Evolutionary conservation across 768 basidiomycete species (phyloP).

Genomic region (Amanita fuliginea): DNA sequence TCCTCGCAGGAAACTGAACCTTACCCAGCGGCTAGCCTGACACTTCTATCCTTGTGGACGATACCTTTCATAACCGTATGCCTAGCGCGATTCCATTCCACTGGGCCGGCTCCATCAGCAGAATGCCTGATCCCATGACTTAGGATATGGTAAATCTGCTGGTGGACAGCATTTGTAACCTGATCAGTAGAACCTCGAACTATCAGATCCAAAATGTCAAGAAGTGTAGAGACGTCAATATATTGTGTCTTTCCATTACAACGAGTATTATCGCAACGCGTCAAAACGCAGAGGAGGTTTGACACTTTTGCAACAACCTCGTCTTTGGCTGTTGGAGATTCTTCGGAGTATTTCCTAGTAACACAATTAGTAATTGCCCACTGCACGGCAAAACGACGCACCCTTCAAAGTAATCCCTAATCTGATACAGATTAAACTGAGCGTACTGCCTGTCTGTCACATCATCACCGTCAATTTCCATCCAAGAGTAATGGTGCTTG

Average conservation of each 20-base stretch:
- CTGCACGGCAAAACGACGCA: conserved; percentile 8
- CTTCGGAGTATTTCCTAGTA: conserved; percentile 19
- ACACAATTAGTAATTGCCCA: conserved; percentile 3
- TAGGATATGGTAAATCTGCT: conserved; percentile 30
- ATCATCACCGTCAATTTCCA: conserved; percentile 35
- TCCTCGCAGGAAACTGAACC: conserved; percentile 10
- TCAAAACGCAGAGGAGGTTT: conserved; percentile 25
- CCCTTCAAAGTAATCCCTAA: conserved; percentile 34
- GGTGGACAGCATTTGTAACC: conserved; percentile 35
- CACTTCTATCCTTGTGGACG: conserved; percentile 41
- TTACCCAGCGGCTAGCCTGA: conserved; percentile 63
- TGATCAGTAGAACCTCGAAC: conserved; percentile 37
- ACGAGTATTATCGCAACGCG: conserved; percentile 20
- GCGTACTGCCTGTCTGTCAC: conserved; percentile 30
- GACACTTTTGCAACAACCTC: conserved; percentile 21
- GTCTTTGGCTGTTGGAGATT: conserved; percentile 19
- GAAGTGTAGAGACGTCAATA: conserved; percentile 21
- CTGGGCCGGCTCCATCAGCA: conserved; percentile 17
- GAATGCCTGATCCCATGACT: conserved; percentile 32
- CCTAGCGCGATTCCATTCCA: conserved; percentile 19
- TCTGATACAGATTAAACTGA: conserved; percentile 31
- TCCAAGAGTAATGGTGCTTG: conserved; percentile 40
- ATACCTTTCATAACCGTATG: conserved; percentile 38
- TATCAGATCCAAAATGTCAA: conserved; percentile 25
- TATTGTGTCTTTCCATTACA: conserved; percentile 16